phyloP scores from a whole-genome alignment of 257 asterid species.

The Nicotiana tabacum region DNA sequence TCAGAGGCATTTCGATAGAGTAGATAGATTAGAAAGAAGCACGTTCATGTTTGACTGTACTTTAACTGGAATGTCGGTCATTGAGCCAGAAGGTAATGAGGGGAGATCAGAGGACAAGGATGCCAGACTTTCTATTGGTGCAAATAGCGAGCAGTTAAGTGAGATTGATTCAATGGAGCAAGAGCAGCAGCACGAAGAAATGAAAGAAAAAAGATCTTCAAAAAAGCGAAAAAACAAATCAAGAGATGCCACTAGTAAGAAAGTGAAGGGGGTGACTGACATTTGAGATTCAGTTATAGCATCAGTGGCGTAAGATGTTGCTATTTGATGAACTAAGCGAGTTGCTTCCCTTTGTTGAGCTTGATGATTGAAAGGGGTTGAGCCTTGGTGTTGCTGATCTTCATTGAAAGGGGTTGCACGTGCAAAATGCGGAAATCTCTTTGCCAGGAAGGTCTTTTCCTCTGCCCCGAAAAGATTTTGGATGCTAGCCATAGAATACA shows the following conservation, averaged over 20 bases:
- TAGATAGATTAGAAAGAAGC: constrained; percentile 75
- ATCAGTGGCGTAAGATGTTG: constrained; percentile 24
- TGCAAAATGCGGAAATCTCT: neutral
- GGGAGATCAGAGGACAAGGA: constrained; percentile 23
- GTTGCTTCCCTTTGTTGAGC: neutral
- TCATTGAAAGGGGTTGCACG: neutral
- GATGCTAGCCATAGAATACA: neutral
- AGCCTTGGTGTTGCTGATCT: too few species aligned
- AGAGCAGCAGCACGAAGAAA: constrained; percentile 18
- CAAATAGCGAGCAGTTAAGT: constrained; percentile 15
- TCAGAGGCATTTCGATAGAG: constrained; percentile 70
- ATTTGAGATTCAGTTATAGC: constrained; percentile 28
- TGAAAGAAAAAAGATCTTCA: constrained; percentile 19
- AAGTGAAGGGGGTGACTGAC: constrained; percentile 40
- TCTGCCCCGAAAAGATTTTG: neutral
- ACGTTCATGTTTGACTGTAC: constrained; percentile 72
- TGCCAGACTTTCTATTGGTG: constrained; percentile 16
- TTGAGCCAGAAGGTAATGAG: constrained; percentile 53
- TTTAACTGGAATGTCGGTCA: constrained; percentile 65
- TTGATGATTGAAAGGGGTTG: neutral
- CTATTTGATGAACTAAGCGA: neutral
- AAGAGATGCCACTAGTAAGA: constrained; percentile 43
- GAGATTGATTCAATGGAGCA: constrained; percentile 15
- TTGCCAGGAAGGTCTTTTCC: neutral
- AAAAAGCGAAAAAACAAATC: constrained; percentile 56